These are phyloP conservation scores for Entonaema liquescens DNA, from an alignment of 495 filamentous ascomycete species.

Conservation along the genomic window DNA sequence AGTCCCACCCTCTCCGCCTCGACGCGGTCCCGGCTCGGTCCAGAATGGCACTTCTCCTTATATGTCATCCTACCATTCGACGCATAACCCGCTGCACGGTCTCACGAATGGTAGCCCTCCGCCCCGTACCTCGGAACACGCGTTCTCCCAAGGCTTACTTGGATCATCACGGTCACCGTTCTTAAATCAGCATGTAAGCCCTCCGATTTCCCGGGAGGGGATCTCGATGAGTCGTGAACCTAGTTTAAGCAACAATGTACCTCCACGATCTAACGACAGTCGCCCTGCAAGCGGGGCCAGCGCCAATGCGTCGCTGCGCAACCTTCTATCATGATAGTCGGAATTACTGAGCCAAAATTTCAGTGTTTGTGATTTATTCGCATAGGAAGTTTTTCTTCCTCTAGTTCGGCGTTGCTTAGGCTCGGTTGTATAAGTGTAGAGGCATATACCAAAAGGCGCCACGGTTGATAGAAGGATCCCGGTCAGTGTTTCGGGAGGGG, in stretches of 20 bases:
- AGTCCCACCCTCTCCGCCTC: constrained; percentile 52
- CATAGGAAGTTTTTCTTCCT: constrained; percentile 30
- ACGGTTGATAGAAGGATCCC: constrained; percentile 23
- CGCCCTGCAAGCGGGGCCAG: constrained; percentile 69
- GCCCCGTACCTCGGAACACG: constrained; percentile 44
- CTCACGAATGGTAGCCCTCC: constrained; percentile 49
- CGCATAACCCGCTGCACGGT: constrained; percentile 49
- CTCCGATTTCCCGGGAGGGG: constrained; percentile 45
- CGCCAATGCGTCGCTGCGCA: constrained; percentile 78
- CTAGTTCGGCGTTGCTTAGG: constrained; percentile 32
- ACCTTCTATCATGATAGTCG: constrained; percentile 67
- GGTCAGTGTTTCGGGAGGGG: background rate
- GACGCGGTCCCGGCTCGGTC: constrained; percentile 32
- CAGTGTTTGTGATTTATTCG: constrained; percentile 23
- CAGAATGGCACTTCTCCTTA: constrained; percentile 34
- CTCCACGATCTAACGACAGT: constrained; percentile 48
- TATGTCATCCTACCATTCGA: constrained; percentile 40
- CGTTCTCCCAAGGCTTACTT: constrained; percentile 48
- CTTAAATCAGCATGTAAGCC: constrained; percentile 48
- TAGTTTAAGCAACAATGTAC: constrained; percentile 29
- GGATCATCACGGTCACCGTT: constrained; percentile 49
- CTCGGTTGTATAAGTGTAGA: constrained; percentile 46
- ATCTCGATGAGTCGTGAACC: constrained; percentile 47
- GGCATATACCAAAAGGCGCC: constrained; percentile 45
- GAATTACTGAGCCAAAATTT: background rate